Evolutionary conservation across 1,284 basidiomycete species (phyloP).

Genomic region (Paramarasmius palmivorus): DNA sequence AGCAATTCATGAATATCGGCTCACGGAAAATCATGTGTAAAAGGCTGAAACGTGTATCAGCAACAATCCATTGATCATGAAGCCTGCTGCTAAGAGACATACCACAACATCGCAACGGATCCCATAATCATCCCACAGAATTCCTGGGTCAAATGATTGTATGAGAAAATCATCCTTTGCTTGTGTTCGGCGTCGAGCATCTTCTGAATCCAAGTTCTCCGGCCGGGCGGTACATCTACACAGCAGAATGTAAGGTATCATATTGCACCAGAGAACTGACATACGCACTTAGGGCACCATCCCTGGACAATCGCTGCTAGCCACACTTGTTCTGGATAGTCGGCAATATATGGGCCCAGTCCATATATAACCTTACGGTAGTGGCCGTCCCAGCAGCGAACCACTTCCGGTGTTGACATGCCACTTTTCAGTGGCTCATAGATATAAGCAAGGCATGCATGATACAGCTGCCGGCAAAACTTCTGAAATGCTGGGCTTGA

Average conservation of each 20-base stretch:
- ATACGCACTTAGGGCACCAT: slow-evolving; percentile 19
- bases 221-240: slow-evolving; percentile 9
- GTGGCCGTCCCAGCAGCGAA: slow-evolving; percentile 15
- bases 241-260: background rate
- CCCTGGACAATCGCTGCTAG: slow-evolving; percentile 14
- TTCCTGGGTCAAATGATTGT: slow-evolving; percentile 4
- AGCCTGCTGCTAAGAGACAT: background rate
- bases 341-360: slow-evolving; percentile 18
- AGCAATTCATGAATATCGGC: slow-evolving; percentile 27
- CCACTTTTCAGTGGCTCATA: slow-evolving; percentile 6
- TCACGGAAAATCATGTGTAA: slow-evolving; percentile 16
- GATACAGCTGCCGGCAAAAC: slow-evolving; percentile 16
- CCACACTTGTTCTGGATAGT: slow-evolving; percentile 19
- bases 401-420: slow-evolving; percentile 15
- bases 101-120: slow-evolving; percentile 6
- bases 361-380: slow-evolving; percentile 14
- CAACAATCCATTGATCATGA: background rate
- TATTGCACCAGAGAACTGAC: background rate
- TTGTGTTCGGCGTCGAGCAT: background rate
- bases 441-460: slow-evolving; percentile 13
- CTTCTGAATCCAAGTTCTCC: slow-evolving; percentile 7
- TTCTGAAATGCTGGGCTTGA: no score
- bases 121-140: slow-evolving; percentile 8
- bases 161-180: background rate
- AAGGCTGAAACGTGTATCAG: slow-evolving; percentile 1